phyloP scores from a whole-genome alignment of 768 basidiomycete species.

The Flagelloscypha sp. region DNA sequence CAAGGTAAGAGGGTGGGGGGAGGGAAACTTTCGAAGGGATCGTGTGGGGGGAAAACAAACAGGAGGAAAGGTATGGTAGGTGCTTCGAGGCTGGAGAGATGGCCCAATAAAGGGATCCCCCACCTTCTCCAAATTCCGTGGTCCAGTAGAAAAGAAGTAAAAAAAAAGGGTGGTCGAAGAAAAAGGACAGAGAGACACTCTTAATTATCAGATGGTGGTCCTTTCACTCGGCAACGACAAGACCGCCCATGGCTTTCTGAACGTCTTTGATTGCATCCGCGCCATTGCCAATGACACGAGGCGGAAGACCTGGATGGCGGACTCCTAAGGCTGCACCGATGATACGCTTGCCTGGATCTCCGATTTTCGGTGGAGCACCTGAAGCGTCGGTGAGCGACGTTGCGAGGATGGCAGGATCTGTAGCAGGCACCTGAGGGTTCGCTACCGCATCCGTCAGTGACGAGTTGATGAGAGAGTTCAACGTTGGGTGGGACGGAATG shows the following conservation, averaged over 20 bases:
- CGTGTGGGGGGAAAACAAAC: no score
- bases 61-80: no score
- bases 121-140: no score
- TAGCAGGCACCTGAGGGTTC: constrained; percentile 28
- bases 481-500: constrained; percentile 74
- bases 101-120: no score
- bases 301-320: constrained; percentile 66
- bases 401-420: constrained; percentile 64
- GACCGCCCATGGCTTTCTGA: constrained; percentile 68
- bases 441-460: constrained; percentile 51
- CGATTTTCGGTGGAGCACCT: constrained; percentile 66
- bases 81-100: no score
- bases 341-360: constrained; percentile 86
- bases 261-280: constrained; percentile 57
- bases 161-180: no score
- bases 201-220: constrained; percentile 5
- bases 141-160: no score
- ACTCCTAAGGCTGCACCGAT: constrained; percentile 79
- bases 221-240: constrained; percentile 63
- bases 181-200: constrained; percentile 6
- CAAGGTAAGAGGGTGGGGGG: no score
- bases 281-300: constrained; percentile 44
- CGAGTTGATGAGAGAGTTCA: constrained; percentile 78
- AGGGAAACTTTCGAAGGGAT: no score
- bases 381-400: constrained; percentile 36